Evolutionary conservation across 495 filamentous ascomycete genomes (phyloP).

Genomic region (Sordaria brevicollis): DNA sequence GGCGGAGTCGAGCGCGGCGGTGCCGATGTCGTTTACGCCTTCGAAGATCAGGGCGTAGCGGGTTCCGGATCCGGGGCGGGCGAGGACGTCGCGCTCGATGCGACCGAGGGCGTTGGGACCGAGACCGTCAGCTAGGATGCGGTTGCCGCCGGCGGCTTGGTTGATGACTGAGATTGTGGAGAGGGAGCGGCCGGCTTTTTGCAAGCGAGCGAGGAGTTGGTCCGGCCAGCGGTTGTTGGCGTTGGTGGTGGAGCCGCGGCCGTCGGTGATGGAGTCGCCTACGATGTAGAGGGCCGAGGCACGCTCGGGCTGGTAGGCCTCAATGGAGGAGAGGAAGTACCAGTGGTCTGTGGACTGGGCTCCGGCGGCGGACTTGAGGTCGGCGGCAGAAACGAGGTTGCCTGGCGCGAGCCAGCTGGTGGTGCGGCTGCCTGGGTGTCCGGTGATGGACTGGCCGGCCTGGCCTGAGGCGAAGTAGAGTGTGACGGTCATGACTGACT

Average conservation of each 20-base stretch:
- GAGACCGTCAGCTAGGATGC: constrained; percentile 46
- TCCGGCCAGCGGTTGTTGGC: constrained; percentile 58
- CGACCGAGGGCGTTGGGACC: constrained; percentile 50
- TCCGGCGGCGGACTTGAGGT: constrained; percentile 24
- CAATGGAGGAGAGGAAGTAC: constrained; percentile 46
- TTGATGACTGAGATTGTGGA: constrained; percentile 41
- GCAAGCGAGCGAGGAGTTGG: constrained; percentile 41
- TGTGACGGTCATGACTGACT: constrained; percentile 39
- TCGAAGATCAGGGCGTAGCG: constrained; percentile 50
- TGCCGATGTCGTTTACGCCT: constrained; percentile 57
- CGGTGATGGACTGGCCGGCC: constrained; percentile 38
- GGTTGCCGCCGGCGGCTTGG: constrained; percentile 60
- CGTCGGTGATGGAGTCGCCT: constrained; percentile 62
- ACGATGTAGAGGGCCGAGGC: constrained; percentile 41
- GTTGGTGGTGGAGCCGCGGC: constrained; percentile 47
- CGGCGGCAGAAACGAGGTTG: constrained; percentile 30
- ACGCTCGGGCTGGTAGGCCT: constrained; percentile 27
- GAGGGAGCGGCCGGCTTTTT: constrained; percentile 14
- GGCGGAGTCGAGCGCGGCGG: constrained; percentile 24
- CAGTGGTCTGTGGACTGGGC: constrained; percentile 25
- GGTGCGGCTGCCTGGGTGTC: constrained; percentile 52
- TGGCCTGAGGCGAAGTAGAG: constrained; percentile 49
- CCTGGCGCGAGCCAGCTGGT: constrained; percentile 40
- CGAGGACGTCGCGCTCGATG: constrained; percentile 49
- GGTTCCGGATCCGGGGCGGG: constrained; percentile 32